Evolutionary conservation across 2,329 filamentous ascomycete genomes (phyloP).

Genomic region (Colletotrichum sp.): DNA sequence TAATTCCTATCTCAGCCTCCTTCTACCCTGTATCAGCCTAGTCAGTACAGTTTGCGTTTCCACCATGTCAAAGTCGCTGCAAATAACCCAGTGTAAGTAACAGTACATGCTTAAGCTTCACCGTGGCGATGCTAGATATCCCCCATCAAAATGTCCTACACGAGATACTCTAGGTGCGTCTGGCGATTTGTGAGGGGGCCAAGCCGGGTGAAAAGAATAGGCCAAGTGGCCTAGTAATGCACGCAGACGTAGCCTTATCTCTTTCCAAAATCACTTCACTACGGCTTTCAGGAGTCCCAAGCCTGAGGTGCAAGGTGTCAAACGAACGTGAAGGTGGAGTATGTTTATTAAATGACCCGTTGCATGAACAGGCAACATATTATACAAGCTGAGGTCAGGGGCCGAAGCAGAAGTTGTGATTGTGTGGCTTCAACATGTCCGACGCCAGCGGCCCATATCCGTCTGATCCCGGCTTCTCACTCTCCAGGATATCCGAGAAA

Average conservation of each 20-base stretch:
- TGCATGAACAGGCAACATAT: not conserved
- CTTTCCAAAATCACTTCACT: rapidly evolving
- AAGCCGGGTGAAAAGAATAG: too few relatives aligned
- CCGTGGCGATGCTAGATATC: too few relatives aligned
- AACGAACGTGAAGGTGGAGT: too few relatives aligned
- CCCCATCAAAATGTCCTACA: too few relatives aligned
- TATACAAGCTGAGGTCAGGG: not conserved
- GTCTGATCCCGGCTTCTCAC: not conserved
- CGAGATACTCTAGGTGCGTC: rapidly evolving
- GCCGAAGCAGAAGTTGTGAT: not conserved
- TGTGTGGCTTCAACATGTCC: constrained; percentile 1
- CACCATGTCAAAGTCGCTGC: not conserved
- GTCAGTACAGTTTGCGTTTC: not conserved
- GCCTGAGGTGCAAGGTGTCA: not conserved
- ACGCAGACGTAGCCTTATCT: too few relatives aligned
- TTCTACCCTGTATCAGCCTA: not conserved
- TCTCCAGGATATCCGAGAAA: not conserved
- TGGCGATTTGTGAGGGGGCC: not conserved
- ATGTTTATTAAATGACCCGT: not conserved
- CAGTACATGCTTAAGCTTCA: not conserved
- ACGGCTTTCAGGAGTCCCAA: not conserved
- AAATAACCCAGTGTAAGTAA: not conserved
- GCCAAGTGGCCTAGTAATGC: too few relatives aligned
- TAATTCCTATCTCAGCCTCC: not conserved
- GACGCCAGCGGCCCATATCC: not conserved